Base-by-base conservation (phyloP, 306 rosid species). In the Begonia peltatifolia region DNA sequence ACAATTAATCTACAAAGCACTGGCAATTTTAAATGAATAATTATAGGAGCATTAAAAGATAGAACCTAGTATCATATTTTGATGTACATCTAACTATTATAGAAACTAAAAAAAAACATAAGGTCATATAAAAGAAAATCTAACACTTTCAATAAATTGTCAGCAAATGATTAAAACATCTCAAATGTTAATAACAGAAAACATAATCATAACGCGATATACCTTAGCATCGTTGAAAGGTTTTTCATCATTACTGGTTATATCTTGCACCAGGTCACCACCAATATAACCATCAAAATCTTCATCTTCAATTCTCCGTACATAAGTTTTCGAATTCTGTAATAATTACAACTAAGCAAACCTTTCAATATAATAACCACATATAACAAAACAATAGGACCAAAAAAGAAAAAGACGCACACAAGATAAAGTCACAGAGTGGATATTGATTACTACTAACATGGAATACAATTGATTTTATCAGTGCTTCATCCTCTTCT, bases 401-500 rank as follows among this genome's bases (percentile, higher is more conserved):
- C n/a, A 10, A 56, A 42, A 57, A 63, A 59, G 16, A 50, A 47
- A 57, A 54, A n/a, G n/a, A n/a, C n/a, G 10, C 42, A 48, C 46
- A 48, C 12, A 12, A 47, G 15, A 23, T 42, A 56, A 14, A 46
- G 55, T 35, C 20, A 14, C 41, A 14, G 38, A 56, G 22, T 14
- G 61, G 6, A 25, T 10, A 6, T 30, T 5, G 38, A 30, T 30
- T 30, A 65, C 50, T 48, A 73, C 86, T 68, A 56, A 84, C 97
- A 41, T 69, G 59, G 49, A 74, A 80, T 54, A 87, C 64, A 30
- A 85, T 61, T 38, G 97, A 76, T 62, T 73, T 89, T 68, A 89
- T 62, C 55, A 83, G 48, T 2, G 85, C 87, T 76, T 89, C 95
- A 67, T 89, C 97, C 68, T 82, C 94, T 64, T 85, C 90, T 64